Percentiles rank a stretch among this genome's conserved stretches.
Conservation (phyloP, 2,329 filamentous ascomycete genomes). For the Diaporthe vaccinii region DNA sequence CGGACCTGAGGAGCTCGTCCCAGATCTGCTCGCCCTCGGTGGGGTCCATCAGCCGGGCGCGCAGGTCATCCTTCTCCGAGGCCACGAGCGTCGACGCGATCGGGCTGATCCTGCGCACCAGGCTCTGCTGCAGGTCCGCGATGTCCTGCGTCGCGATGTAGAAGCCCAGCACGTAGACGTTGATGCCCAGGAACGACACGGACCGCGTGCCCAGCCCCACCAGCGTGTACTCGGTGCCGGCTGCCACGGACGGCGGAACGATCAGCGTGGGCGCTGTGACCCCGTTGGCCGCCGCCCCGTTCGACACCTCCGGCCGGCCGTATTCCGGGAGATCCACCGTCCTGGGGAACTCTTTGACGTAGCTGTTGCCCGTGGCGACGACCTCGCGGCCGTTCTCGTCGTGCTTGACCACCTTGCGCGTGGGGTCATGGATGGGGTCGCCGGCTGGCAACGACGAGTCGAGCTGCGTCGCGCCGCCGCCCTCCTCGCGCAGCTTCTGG, state of each 20-base stretch:
- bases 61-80: constrained; percentile 82
- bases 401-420: constrained; percentile 72
- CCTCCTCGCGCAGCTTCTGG: constrained; percentile 48
- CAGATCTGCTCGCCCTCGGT: constrained; percentile 79
- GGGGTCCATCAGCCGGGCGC: constrained; percentile 77
- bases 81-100: constrained; percentile 86
- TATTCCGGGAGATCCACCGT: constrained; percentile 73
- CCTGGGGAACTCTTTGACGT: constrained; percentile 84
- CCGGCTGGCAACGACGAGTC: constrained; percentile 59
- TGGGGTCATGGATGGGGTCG: constrained; percentile 63
- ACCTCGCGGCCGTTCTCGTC: constrained; percentile 80
- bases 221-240: constrained; percentile 82
- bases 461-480: constrained; percentile 48
- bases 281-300: constrained; percentile 45
- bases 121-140: constrained; percentile 80
- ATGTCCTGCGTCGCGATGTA: constrained; percentile 91
- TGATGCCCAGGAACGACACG: constrained; percentile 89
- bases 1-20: constrained; percentile 76
- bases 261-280: constrained; percentile 49
- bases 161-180: constrained; percentile 95
- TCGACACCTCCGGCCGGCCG: constrained; percentile 36
- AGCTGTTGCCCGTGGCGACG: constrained; percentile 84
- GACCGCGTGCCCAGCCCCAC: constrained; percentile 89
- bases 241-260: constrained; percentile 44
- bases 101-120: constrained; percentile 82